Evolutionary conservation across 164 flowering plant species (phyloP), one percentile per base, ranked within the genome.

Genomic region (Stephania japonica): DNA sequence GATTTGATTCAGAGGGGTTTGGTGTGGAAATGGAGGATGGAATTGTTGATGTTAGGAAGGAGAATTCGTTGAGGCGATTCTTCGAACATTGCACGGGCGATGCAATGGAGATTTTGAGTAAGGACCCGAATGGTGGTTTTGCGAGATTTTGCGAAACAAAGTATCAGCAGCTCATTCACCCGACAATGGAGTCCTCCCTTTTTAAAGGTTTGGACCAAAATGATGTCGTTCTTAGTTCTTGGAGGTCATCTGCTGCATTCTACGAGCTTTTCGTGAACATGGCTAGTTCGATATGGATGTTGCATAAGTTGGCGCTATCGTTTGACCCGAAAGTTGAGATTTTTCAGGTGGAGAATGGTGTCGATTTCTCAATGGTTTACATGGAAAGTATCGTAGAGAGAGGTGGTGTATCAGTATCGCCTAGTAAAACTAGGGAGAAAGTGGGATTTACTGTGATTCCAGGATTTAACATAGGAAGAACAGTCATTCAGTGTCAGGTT

Each of bases 371-470:
- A 0, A 75, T 87, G 83, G 90, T 95, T 12, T 95, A 86, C 78
- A 93, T 93, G 99, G 91, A 91, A 80, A 89, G 88, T 81, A 83
- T 89, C 32, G 79, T 83, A 9, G 79, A 78, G 73, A 90, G 75
- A 73, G 69, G 53, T 47, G 38, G 38, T 32, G 38, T 32, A 32
- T 32, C 38, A 4, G 68, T 8, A 7, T 41, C 71, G 11, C 56
- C 76, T 1, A 67, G 80, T 21, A 83, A 79, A 77, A 67, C 76
- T 18, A 84, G 85, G 78, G 81, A 77, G 14, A 88, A 87, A 75
- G 98, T 95, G 6, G 98, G 86, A 16, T 95, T 93, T 75, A 93
- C 97, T 4, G 97, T 93, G 69, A 82, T 93, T 77, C 99, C 98
- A 0, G 98, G 99, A 1, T 93, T 95, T 78, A 91, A 81, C 75